phyloP scores from a whole-genome alignment of 2,329 filamentous ascomycete species.

The Parastagonospora nodorum region DNA sequence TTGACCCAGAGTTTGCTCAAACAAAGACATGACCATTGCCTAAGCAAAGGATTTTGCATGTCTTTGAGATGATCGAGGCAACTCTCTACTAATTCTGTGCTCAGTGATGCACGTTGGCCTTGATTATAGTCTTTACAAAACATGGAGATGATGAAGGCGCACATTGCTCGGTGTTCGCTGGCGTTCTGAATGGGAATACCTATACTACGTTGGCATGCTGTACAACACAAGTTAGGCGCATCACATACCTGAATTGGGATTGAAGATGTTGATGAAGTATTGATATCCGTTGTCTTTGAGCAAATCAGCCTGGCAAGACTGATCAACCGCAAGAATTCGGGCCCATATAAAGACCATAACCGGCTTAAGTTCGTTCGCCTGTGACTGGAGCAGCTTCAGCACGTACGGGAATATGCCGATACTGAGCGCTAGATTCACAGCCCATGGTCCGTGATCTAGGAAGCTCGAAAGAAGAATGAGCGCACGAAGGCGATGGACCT shows the following conservation, averaged over 20 bases:
- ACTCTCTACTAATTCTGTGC: constrained; percentile 85
- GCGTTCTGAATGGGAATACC: constrained; percentile 82
- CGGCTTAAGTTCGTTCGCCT: constrained; percentile 90
- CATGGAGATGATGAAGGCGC: constrained; percentile 95
- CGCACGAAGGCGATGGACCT: constrained; percentile 89
- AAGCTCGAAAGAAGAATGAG: constrained; percentile 92
- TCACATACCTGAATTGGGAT: constrained; percentile 68
- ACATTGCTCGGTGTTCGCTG: constrained; percentile 98
- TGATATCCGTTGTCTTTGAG: constrained; percentile 97
- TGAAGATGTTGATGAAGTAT: constrained; percentile 93
- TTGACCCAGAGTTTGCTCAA: constrained; percentile 94
- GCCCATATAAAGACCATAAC: constrained; percentile 99
- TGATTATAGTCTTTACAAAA: constrained; percentile 95
- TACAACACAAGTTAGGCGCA: neutral
- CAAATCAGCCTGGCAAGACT: constrained; percentile 89
- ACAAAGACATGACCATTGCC: constrained; percentile 95
- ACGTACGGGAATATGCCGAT: constrained; percentile 99
- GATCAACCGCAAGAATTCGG: constrained; percentile 90
- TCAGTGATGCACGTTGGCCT: constrained; percentile 88
- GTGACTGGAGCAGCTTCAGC: constrained; percentile 93
- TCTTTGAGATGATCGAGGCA: constrained; percentile 85
- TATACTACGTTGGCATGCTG: constrained; percentile 17
- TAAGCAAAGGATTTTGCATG: constrained; percentile 81
- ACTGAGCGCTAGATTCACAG: constrained; percentile 94
- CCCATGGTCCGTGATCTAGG: constrained; percentile 94